phyloP scores from a whole-genome alignment of 1,284 basidiomycete genomes.

The Anthracocystis panici-leucophaei region DNA sequence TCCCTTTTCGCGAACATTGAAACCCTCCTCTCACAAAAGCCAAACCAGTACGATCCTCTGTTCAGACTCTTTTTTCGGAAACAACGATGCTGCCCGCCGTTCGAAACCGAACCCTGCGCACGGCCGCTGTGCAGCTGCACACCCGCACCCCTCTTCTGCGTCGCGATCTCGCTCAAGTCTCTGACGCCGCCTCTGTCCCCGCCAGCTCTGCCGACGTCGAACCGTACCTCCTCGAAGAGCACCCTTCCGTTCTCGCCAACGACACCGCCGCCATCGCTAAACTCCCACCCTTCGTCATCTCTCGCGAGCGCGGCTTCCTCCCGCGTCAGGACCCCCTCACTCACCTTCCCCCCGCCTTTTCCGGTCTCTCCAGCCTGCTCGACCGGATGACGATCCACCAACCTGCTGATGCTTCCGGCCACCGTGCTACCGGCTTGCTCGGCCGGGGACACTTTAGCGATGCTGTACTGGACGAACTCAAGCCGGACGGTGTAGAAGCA shows the following conservation, averaged over 20 bases:
- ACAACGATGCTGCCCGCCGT: constrained; percentile 30
- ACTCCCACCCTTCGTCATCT: constrained; percentile 57
- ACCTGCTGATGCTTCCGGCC: constrained; percentile 45
- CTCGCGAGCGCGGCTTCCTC: constrained; percentile 55
- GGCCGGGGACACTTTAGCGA: constrained; percentile 62
- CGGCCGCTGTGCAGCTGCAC: constrained; percentile 8
- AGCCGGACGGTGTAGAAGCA: constrained; percentile 33
- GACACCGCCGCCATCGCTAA: constrained; percentile 48
- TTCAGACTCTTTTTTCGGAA: too few species aligned
- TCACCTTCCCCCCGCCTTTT: constrained; percentile 51
- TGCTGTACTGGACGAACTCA: constrained; percentile 59
- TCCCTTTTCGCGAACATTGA: background rate
- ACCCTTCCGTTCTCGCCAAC: constrained; percentile 16
- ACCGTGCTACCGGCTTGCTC: constrained; percentile 59
- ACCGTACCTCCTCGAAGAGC: constrained; percentile 60
- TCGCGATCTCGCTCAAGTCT: constrained; percentile 44
- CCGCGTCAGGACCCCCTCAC: constrained; percentile 59
- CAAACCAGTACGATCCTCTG: background rate
- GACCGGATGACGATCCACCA: constrained; percentile 66
- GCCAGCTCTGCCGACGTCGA: constrained; percentile 31
- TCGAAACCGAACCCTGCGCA: constrained; percentile 31
- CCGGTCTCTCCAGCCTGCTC: constrained; percentile 54
- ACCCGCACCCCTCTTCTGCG: constrained; percentile 2
- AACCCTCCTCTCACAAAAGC: background rate
- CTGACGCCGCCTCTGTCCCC: constrained; percentile 32